Conservation (phyloP, 2,329 filamentous ascomycete genomes). For the Orbilia javanica region DNA sequence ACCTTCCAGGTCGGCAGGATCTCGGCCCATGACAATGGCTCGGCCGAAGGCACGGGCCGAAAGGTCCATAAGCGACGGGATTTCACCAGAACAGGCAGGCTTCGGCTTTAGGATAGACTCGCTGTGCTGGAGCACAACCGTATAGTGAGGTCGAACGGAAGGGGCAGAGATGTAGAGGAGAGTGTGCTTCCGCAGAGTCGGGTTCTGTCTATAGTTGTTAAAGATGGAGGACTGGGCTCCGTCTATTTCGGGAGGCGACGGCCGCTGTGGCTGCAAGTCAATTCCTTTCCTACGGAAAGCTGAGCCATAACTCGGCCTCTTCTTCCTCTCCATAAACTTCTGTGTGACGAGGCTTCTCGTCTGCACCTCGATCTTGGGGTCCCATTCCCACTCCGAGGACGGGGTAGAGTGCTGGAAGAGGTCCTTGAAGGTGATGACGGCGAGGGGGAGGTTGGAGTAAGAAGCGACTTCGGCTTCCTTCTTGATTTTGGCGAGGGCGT, state of each 20-base stretch:
- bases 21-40: conserved; percentile 47
- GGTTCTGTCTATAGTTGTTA: conserved; percentile 49
- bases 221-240: conserved; percentile 22
- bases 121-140: conserved; percentile 40
- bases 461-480: conserved; percentile 45
- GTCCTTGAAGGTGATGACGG: conserved; percentile 40
- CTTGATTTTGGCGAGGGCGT: conserved; percentile 52
- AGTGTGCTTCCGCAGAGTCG: conserved; percentile 25
- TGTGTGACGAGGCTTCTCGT: conserved; percentile 2
- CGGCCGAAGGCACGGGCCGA: conserved; percentile 43
- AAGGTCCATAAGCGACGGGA: conserved; percentile 36
- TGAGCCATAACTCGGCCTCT: conserved; percentile 43
- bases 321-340: conserved; percentile 29
- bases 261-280: conserved; percentile 34
- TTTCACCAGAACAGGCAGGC: not conserved
- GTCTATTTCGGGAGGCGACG: conserved; percentile 3
- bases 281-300: conserved; percentile 38
- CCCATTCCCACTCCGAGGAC: conserved; percentile 53
- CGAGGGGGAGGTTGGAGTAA: conserved; percentile 35
- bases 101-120: conserved; percentile 36
- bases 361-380: conserved; percentile 41
- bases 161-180: conserved; percentile 32
- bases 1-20: conserved; percentile 36
- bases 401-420: conserved; percentile 41
- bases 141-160: conserved; percentile 38